Conservation (phyloP, 139 green algal genomes). For the Chlorella vulgaris region DNA sequence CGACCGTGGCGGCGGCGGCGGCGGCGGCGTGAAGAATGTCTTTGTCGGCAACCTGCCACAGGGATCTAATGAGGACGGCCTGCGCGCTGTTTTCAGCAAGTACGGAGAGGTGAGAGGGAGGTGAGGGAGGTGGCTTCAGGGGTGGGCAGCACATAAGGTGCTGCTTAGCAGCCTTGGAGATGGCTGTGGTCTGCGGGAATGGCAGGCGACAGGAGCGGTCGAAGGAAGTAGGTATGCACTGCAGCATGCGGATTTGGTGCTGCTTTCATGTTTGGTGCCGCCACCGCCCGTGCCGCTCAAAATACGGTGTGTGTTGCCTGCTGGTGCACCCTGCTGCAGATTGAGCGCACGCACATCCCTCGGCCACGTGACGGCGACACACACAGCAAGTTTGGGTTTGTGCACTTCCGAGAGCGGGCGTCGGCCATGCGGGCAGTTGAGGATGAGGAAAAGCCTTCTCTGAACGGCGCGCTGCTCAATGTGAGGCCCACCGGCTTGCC, state of each 20-base stretch:
- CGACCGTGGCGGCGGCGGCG: conserved; percentile 4
- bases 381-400: conserved; percentile 82
- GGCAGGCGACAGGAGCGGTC: too few relatives aligned
- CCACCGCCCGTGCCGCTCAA: too few relatives aligned
- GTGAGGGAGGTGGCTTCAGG: neutral
- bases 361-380: conserved; percentile 51
- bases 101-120: conserved; percentile 68
- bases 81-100: conserved; percentile 69
- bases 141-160: neutral
- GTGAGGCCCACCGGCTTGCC: conserved; percentile 36
- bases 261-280: too few relatives aligned
- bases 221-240: too few relatives aligned
- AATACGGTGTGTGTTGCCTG: too few relatives aligned
- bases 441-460: conserved; percentile 46
- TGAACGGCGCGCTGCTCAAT: conserved; percentile 59
- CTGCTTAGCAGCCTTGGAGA: too few relatives aligned
- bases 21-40: conserved; percentile 47
- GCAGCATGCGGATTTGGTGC: too few relatives aligned
- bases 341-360: conserved; percentile 43
- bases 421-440: conserved; percentile 65
- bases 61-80: conserved; percentile 62
- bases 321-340: neutral
- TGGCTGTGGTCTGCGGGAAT: too few relatives aligned
- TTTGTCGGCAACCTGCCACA: conserved; percentile 87
- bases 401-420: conserved; percentile 80